Base-by-base conservation (phyloP, 331 rosid species). In the Stylosanthes scabra region DNA sequence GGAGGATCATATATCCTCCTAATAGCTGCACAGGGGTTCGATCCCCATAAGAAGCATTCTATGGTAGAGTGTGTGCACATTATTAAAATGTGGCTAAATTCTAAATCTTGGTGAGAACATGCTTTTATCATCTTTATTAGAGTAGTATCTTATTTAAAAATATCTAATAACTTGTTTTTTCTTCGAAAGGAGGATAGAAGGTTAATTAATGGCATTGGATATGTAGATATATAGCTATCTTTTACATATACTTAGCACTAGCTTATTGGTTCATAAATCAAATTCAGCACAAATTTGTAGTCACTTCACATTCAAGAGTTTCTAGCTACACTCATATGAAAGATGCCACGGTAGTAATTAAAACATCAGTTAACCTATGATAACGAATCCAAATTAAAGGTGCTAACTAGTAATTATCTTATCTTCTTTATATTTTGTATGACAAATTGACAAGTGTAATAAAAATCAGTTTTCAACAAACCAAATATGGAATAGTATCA, bases 261-360 rank as follows among this genome's bases (percentile, higher is more conserved):
- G 5, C 2, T 16, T 11, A 44, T 44, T 20, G 71, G 41, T 25
- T 45, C 11, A 31, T 39, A 11, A 64, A 16, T 52, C 70, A 8
- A 46, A 65, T 11, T 25, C 7, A 27, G 42, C 37, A 20, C 37
- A 31, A 31, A 65, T 25, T 46, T 27, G 25, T 27, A 27, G 70
- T 65, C 57, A 46, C 12, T 46, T 62, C n/a, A 46, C 27, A 25
- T 62, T 14, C 42, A 45, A 65, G 70, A 65, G 54, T 45, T 45
- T 27, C 57, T 12, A 46, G n/a, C n/a, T n/a, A n/a, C 3, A 31
- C 3, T 11, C 9, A 7, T 45, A 65, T 11, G 9, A 11, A 10
- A 20, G n/a, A 63, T 9, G 55, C 15, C 2, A 42, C 10, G 39
- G 41, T 6, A 65, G 7, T 2, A n/a, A n/a, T n/a, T n/a, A n/a